phyloP scores from a whole-genome alignment of 352 stramenopile genomes.

The Phytophthora palmivora region DNA sequence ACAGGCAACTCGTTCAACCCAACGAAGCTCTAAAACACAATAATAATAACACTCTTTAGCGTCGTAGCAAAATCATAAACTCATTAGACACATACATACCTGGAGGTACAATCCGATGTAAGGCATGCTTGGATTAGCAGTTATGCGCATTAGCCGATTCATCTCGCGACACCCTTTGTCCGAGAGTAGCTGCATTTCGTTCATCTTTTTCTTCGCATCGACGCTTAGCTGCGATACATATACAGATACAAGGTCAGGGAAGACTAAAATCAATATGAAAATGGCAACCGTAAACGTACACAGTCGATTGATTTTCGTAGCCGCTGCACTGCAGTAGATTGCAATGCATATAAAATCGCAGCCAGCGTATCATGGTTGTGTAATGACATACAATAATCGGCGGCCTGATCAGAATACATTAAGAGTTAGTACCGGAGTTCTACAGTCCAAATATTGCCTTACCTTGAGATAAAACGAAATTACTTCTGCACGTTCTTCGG shows the following conservation, averaged over 20 bases:
- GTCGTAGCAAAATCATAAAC: constrained; percentile 2
- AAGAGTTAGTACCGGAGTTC: constrained; percentile 5
- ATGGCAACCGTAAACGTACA: constrained; percentile 45
- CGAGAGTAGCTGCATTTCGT: constrained; percentile 80
- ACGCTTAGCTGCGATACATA: constrained; percentile 51
- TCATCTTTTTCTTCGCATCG: constrained; percentile 74
- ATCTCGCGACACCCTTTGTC: constrained; percentile 88
- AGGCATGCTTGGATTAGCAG: constrained; percentile 80
- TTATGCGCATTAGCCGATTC: constrained; percentile 84
- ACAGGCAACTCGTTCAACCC: constrained; percentile 82
- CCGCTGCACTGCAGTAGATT: constrained; percentile 88
- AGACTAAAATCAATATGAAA: not conserved
- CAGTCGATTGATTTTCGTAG: constrained; percentile 77
- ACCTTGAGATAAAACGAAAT: constrained; percentile 86
- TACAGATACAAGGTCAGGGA: constrained; percentile 6
- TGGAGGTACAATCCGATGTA: constrained; percentile 90
- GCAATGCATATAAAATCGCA: constrained; percentile 84
- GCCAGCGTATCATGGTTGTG: constrained; percentile 88
- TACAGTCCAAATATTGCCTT: constrained; percentile 2
- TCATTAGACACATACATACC: constrained; percentile 33
- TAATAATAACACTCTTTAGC: constrained; percentile 8
- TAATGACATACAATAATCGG: constrained; percentile 71
- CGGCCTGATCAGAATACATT: constrained; percentile 47
- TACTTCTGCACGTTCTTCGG: constrained; percentile 68
- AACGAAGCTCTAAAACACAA: constrained; percentile 63